Evolutionary conservation across 2,329 filamentous ascomycete species (phyloP), one percentile per base, ranked within the genome.

Genomic region (Apiospora sp.): DNA sequence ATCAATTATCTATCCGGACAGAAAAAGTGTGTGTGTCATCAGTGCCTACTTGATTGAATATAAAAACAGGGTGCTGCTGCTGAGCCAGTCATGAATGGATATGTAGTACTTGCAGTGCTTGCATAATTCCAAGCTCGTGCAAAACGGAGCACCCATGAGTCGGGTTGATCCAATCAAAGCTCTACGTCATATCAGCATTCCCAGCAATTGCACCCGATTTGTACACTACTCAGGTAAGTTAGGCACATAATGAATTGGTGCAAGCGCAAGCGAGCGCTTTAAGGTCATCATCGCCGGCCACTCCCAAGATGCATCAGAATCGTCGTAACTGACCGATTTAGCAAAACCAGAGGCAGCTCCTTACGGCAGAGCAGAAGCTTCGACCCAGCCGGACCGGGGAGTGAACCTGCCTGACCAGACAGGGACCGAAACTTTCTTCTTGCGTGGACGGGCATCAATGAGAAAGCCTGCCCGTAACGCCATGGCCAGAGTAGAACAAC

Each of bases 171-270:
- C 58, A 64, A 64, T 64, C 58, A 64, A 37, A 64, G 4, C 30
- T 19, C 41, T 64, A 64, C 58, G 58, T 64, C 58, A 64, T 64
- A 64, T 37, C 58, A 34, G 58, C 19, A 64, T 24, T 41, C 19
- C 13, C 58, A n/a, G 7, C 27, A 37, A 41, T 64, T 64, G 34
- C 58, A 64, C 58, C 58, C 58, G 58, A 41, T 64, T 64, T 64
- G 58, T 64, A 37, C 58, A 41, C 34, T 61, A 61, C 30, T 34
- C 34, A 22, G 14, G 16, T 22, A 34, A 61, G 54, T 8, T 27
- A 16, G 16, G 5, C 14, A 30, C 43, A 44, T 44, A 44, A 44
- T 44, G 43, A 44, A 44, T 44, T 4, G 16, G 43, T 14, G n/a
- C 51, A 14, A 30, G 51, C 24, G 22, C 10, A 14, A 30, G 51